Percentiles rank a stretch among this genome's conserved stretches.
Conservation (phyloP, 257 asterid genomes). For the Oldenlandia corymbosa region DNA sequence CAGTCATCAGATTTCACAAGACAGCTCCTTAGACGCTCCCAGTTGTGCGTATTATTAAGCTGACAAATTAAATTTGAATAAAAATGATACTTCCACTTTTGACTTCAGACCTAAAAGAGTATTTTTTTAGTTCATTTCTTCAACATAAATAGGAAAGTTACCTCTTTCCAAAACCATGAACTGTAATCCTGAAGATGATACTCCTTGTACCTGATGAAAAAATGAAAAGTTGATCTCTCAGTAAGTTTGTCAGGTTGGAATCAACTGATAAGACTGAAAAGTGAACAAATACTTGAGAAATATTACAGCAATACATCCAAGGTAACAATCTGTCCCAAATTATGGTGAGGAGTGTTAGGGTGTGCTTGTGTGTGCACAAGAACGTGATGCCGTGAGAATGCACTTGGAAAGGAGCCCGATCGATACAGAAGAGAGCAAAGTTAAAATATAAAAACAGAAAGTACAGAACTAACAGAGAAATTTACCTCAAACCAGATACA, state of each 20-base stretch:
- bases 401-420: background rate
- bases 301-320: background rate
- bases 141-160: conserved; percentile 21
- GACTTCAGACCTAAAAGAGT: background rate
- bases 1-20: conserved; percentile 79
- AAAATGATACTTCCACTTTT: conserved; percentile 1
- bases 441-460: background rate
- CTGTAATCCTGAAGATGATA: conserved; percentile 87
- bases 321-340: background rate
- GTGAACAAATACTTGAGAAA: background rate
- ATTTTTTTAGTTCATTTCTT: background rate
- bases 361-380: too few species aligned
- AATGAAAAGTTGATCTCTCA: background rate
- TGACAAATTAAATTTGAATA: conserved; percentile 20
- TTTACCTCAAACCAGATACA: conserved; percentile 69
- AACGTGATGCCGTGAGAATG: background rate
- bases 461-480: background rate
- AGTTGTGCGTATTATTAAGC: conserved; percentile 75
- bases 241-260: background rate
- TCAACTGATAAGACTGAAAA: background rate
- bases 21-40: conserved; percentile 77
- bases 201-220: conserved; percentile 66
- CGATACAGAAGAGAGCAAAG: background rate
- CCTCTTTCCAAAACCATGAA: conserved; percentile 88
- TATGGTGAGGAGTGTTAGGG: background rate